These are phyloP conservation scores for Monilinia fructigena DNA, from an alignment of 2,329 filamentous ascomycete genomes.

Conservation along the genomic window DNA sequence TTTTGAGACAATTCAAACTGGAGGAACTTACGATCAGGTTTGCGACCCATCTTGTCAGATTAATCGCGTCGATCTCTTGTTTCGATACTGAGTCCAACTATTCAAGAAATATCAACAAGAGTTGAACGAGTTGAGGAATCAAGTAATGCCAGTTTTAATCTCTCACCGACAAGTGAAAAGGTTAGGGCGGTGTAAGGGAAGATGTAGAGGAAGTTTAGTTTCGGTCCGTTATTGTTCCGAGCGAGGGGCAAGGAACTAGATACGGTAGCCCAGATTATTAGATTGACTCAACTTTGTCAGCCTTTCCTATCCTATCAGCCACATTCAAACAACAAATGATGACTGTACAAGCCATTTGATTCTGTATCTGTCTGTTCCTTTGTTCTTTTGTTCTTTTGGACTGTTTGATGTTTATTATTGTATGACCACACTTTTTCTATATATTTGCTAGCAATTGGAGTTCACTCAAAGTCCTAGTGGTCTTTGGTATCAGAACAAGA, in stretches of 20 bases:
- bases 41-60: slow-evolving; percentile 31
- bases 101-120: slow-evolving; percentile 16
- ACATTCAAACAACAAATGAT: background rate
- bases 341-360: background rate
- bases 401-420: background rate
- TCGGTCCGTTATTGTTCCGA: slow-evolving; percentile 6
- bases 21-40: slow-evolving; percentile 33
- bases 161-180: slow-evolving; percentile 21
- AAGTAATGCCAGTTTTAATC: slow-evolving; percentile 21
- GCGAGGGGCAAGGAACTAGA: background rate
- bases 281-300: too few species aligned
- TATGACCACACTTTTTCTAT: background rate
- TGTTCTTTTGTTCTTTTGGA: background rate
- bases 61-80: background rate
- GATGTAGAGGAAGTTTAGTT: background rate
- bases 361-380: background rate
- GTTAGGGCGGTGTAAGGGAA: slow-evolving; percentile 16
- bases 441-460: background rate
- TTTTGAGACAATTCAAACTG: slow-evolving; percentile 16
- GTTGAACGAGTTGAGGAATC: slow-evolving; percentile 13
- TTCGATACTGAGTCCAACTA: background rate
- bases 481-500: background rate
- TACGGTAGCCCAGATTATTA: background rate
- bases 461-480: background rate
- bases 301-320: background rate